Conservation (phyloP, 1,284 basidiomycete genomes). For the Rhodotorula sp. region DNA sequence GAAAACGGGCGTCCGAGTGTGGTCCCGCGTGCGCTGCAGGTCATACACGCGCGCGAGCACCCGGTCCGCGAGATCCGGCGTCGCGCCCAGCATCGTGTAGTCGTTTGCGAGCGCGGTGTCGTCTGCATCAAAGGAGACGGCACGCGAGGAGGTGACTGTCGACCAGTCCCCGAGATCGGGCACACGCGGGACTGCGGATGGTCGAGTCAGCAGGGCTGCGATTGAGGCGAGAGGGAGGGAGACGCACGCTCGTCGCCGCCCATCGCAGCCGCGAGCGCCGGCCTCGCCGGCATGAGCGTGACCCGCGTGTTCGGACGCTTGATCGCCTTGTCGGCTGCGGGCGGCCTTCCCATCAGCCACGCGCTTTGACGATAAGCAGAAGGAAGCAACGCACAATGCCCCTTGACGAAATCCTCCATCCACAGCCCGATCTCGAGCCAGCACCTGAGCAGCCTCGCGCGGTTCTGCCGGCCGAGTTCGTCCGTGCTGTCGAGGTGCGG, state of each 20-base stretch:
- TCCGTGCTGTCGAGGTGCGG: slow-evolving; percentile 13
- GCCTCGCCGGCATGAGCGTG: neutral
- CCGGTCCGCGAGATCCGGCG: slow-evolving; percentile 30
- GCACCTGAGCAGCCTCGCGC: slow-evolving; percentile 21
- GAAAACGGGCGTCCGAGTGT: neutral
- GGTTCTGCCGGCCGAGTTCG: neutral
- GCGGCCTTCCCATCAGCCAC: neutral
- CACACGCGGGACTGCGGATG: slow-evolving; percentile 10
- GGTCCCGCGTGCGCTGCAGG: neutral
- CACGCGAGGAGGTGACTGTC: neutral
- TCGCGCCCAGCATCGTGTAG: slow-evolving; percentile 29
- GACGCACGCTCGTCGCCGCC: slow-evolving; percentile 29
- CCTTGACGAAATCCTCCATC: slow-evolving; percentile 12
- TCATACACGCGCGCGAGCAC: slow-evolving; percentile 26
- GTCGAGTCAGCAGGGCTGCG: neutral
- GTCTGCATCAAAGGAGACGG: too few species aligned
- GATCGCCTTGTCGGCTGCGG: neutral
- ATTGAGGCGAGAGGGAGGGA: neutral
- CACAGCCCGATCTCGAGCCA: slow-evolving; percentile 38
- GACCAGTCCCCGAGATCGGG: neutral
- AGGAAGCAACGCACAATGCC: neutral
- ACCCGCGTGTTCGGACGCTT: slow-evolving; percentile 2
- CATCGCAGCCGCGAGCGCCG: neutral
- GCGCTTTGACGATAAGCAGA: too few species aligned
- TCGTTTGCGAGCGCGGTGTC: slow-evolving; percentile 14